phyloP scores from a whole-genome alignment of 352 stramenopile species.

The Phytophthora idaei region DNA sequence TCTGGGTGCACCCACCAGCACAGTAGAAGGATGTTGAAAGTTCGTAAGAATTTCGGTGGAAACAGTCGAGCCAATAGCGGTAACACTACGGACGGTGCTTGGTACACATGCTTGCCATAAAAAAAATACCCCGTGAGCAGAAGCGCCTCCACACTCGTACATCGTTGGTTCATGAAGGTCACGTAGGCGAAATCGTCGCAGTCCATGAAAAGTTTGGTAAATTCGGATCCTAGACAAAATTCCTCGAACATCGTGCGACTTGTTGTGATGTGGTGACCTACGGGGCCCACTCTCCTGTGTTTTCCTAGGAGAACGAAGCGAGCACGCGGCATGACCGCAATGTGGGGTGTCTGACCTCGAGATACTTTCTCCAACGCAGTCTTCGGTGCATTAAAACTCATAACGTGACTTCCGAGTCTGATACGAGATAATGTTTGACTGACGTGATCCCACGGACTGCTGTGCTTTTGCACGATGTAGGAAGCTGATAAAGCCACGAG shows the following conservation, averaged over 20 bases:
- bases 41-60: constrained; percentile 31
- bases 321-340: constrained; percentile 8
- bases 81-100: constrained; percentile 27
- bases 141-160: constrained; percentile 32
- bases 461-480: constrained; percentile 27
- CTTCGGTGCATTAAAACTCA: constrained; percentile 2
- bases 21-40: constrained; percentile 39
- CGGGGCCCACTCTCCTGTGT: constrained; percentile 8
- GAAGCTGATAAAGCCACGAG: constrained; percentile 22
- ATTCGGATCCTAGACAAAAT: constrained; percentile 31
- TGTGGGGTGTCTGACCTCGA: constrained; percentile 6
- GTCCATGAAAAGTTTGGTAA: constrained; percentile 34
- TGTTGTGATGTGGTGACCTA: constrained; percentile 15
- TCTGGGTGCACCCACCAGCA: constrained; percentile 34
- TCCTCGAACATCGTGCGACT: constrained; percentile 34
- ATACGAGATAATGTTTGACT: constrained; percentile 11
- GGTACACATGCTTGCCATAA: constrained; percentile 37
- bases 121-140: constrained; percentile 39
- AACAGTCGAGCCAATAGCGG: constrained; percentile 32
- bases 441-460: constrained; percentile 12
- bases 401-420: constrained; percentile 7
- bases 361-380: constrained; percentile 14
- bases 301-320: constrained; percentile 24
- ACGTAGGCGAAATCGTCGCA: constrained; percentile 41
- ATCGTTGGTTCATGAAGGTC: constrained; percentile 15